phyloP scores from a whole-genome alignment of 2,329 filamentous ascomycete species.

The Penicillium sp. region DNA sequence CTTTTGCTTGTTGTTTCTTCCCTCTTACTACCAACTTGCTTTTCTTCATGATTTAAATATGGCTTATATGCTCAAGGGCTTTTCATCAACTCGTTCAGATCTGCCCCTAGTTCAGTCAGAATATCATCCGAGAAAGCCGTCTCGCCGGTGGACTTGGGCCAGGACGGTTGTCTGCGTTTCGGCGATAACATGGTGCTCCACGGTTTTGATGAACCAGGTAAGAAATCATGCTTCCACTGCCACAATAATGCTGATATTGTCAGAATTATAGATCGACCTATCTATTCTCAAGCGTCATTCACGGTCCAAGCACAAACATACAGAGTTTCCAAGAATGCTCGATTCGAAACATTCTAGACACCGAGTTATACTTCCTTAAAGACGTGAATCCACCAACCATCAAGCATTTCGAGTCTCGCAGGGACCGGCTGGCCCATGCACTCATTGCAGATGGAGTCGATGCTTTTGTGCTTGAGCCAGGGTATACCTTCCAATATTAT shows the following conservation, averaged over 20 bases:
- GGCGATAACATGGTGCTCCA: not conserved
- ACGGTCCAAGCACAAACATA: not conserved
- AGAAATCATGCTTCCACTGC: not conserved
- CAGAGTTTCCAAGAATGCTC: conserved; percentile 47
- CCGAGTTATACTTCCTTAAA: conserved; percentile 51
- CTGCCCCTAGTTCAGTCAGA: not conserved
- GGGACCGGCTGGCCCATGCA: conserved; percentile 55
- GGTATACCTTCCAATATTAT: conserved; percentile 63
- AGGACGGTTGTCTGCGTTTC: not conserved
- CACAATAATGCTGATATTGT: not conserved
- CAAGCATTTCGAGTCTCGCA: conserved; percentile 53
- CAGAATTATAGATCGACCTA: not conserved
- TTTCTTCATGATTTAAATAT: not conserved
- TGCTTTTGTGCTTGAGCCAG: conserved; percentile 61
- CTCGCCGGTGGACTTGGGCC: not conserved
- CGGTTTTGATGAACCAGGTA: not conserved
- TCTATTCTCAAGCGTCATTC: not conserved
- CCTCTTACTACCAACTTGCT: not conserved
- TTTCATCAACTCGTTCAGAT: not conserved
- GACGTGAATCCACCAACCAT: conserved; percentile 45
- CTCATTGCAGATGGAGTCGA: conserved; percentile 50
- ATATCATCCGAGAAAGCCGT: not conserved
- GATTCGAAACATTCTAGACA: conserved; percentile 46
- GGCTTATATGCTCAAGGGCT: not conserved
- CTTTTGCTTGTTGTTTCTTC: not conserved